Percentiles rank a stretch among this genome's conserved stretches.
Conservation (phyloP, 768 basidiomycete genomes). For the Melanogaster broomeanus region DNA sequence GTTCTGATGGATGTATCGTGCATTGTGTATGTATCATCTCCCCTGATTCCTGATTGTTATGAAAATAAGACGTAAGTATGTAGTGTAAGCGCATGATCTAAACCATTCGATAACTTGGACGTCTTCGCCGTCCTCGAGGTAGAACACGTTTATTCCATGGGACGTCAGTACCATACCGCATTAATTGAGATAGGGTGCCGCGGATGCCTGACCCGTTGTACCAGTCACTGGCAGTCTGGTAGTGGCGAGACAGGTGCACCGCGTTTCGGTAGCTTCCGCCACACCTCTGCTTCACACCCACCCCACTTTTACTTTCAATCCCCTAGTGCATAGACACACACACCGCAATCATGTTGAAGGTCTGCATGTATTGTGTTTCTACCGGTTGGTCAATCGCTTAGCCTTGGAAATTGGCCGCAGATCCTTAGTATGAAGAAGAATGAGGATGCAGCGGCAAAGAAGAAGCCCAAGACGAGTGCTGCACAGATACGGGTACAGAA, state of each 20-base stretch:
- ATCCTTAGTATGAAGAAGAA: slow-evolving; percentile 99
- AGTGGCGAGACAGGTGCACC: no score
- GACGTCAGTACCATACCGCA: no score
- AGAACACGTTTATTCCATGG: background rate
- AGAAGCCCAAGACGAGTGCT: slow-evolving; percentile 97
- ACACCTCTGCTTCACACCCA: slow-evolving; percentile 23
- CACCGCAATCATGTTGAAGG: slow-evolving; percentile 45
- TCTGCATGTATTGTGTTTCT: slow-evolving; percentile 12
- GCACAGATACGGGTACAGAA: slow-evolving; percentile 99
- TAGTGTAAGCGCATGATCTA: background rate
- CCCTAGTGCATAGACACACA: slow-evolving; percentile 2
- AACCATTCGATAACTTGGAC: no score
- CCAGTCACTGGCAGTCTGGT: no score
- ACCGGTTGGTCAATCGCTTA: slow-evolving; percentile 4
- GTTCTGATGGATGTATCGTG: background rate
- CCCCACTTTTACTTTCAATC: slow-evolving; percentile 11
- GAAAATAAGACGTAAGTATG: background rate
- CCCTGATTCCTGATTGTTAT: no score
- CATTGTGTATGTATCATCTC: background rate
- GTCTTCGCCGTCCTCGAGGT: background rate
- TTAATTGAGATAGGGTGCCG: background rate
- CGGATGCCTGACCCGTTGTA: background rate
- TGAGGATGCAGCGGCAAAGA: slow-evolving; percentile 96
- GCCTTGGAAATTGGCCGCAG: slow-evolving; percentile 40
- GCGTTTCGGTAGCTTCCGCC: slow-evolving; percentile 32